phyloP scores from a whole-genome alignment of 1,139 yeast genomes.

The Lodderomyces parapsilosis region DNA sequence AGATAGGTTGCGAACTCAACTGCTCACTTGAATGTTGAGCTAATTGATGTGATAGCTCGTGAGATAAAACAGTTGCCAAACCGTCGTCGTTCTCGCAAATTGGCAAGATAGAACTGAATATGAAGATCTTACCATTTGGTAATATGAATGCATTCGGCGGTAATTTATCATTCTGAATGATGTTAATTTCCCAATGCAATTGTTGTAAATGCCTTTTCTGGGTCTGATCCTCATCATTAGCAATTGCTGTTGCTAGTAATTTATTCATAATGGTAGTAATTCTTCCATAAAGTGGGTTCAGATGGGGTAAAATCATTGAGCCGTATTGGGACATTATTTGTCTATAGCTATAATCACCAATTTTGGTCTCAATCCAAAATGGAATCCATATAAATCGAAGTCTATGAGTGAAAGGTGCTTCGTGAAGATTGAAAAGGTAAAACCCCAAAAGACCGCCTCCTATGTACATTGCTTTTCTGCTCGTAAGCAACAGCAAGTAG shows the following conservation, averaged over 20 bases:
- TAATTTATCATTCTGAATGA: constrained; percentile 58
- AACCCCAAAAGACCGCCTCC: constrained; percentile 34
- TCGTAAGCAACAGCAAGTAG: constrained; percentile 15
- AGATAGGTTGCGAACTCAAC: constrained; percentile 62
- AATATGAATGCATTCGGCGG: constrained; percentile 96
- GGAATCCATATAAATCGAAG: constrained; percentile 73
- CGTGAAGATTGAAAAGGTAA: constrained; percentile 64
- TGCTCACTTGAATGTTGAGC: constrained; percentile 91
- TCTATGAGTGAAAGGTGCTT: constrained; percentile 82
- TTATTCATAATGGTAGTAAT: constrained; percentile 63
- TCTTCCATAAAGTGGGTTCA: constrained; percentile 54
- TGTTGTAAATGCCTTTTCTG: constrained; percentile 35
- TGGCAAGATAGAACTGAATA: constrained; percentile 75
- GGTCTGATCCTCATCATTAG: constrained; percentile 19
- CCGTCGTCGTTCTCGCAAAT: constrained; percentile 85
- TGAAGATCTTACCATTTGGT: constrained; percentile 95
- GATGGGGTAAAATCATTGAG: constrained; percentile 46
- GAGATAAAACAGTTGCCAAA: constrained; percentile 88
- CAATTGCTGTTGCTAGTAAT: constrained; percentile 57
- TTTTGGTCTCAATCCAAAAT: constrained; percentile 56
- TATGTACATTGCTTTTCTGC: constrained; percentile 21
- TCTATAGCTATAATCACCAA: constrained; percentile 70
- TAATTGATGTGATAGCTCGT: constrained; percentile 90
- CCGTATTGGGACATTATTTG: constrained; percentile 55
- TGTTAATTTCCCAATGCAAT: constrained; percentile 78